Base-by-base conservation (phyloP, 2,329 filamentous ascomycete species). In the Beauveria varroae region DNA sequence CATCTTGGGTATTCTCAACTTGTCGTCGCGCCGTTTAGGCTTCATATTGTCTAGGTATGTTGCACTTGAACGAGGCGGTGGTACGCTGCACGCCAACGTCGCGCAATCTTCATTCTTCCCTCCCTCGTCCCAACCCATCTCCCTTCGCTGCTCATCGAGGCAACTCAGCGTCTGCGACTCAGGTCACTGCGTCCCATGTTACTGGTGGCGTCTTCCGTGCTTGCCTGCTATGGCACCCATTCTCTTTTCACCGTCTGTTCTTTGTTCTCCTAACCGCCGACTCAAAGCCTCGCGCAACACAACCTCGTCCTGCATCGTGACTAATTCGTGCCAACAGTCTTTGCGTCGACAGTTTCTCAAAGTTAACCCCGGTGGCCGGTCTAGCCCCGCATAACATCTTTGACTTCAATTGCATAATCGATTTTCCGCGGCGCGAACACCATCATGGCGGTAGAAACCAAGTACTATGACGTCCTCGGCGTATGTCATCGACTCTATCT, bases 371-470 rank as follows among this genome's bases (percentile, higher is more conserved):
- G 9, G 41, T 41, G 40, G 40, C 18, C 41, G 20, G 40, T 53
- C 28, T 49, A 41, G n/a, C 44, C 34, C 16, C 22, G 7, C 60
- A 51, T 20, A 5, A 9, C 6, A 37, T 52, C 24, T 14, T 34
- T 22, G 18, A 12, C 34, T 18, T 41, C 10, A 24, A 47, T 22
- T 18, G 24, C 28, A 40, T 8, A 41, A 20, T 20, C 28, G n/a
- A 28, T 51, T 61, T 12, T 3, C 5, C 26, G 18, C 9, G 5
- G 49, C n/a, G 14, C 46, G 43, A 44, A 22, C 14, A 69, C 59
- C 74, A 88, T 70, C 60, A 93, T 92, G 89, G 88, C 87, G 67
- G 90, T 89, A 73, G 89, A 92, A 70, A 89, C 86, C 43, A 90
- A 90, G 74, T 83, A 85, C 73, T 95, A 95, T 79, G 89, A 93